Conservation (phyloP, 805 yeast species). For the Wickerhamomyces strasburgensis region DNA sequence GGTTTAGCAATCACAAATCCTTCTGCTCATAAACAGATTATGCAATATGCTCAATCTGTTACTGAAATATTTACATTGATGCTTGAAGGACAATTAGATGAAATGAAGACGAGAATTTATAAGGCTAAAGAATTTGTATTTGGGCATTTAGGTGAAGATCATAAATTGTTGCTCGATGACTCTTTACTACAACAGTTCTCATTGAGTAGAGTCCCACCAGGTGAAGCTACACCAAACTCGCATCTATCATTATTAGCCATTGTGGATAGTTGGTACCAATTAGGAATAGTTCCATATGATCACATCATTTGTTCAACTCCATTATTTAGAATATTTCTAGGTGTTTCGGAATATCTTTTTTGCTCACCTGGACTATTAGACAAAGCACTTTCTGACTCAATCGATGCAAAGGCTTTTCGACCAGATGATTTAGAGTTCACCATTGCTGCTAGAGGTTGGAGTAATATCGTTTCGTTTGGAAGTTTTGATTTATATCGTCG, state of each 20-base stretch:
- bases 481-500: constrained; percentile 65
- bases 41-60: constrained; percentile 82
- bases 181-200: constrained; percentile 74
- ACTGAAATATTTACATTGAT: constrained; percentile 80
- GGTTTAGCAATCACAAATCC: constrained; percentile 96
- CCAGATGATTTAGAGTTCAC: constrained; percentile 91
- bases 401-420: constrained; percentile 62
- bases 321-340: constrained; percentile 81
- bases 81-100: constrained; percentile 61
- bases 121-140: constrained; percentile 75
- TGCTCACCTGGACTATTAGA: constrained; percentile 82
- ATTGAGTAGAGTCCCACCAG: constrained; percentile 62
- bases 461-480: constrained; percentile 70
- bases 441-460: constrained; percentile 84
- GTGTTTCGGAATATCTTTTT: constrained; percentile 89
- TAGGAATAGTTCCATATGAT: constrained; percentile 88
- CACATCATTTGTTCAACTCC: constrained; percentile 98
- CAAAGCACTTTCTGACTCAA: constrained; percentile 68
- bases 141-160: constrained; percentile 52
- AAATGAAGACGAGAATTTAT: constrained; percentile 50
- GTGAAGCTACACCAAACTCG: constrained; percentile 70
- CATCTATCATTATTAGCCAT: constrained; percentile 86
- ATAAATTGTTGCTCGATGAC: constrained; percentile 70
- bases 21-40: constrained; percentile 84
- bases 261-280: constrained; percentile 87